Evolutionary conservation across 345 rosid genomes (phyloP).

Genomic region (Nephelium lappaceum): DNA sequence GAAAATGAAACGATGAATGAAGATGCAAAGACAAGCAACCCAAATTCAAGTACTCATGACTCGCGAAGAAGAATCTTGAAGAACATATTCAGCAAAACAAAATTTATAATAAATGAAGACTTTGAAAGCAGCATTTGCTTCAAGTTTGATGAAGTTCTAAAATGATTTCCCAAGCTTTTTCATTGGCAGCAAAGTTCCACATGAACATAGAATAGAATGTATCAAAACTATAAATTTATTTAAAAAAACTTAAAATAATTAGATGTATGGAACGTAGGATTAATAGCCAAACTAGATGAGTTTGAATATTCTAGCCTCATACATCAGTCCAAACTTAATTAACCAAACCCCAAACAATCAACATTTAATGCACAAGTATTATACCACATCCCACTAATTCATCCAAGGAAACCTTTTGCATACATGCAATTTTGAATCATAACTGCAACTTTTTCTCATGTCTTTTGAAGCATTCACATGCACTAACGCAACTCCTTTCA

Average conservation of each 20-base stretch:
- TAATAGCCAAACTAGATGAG: neutral
- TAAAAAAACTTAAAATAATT: too few relatives aligned
- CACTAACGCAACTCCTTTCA: neutral
- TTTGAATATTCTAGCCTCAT: neutral
- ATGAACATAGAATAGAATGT: neutral
- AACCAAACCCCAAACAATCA: neutral
- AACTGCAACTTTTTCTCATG: neutral
- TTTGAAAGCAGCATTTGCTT: neutral
- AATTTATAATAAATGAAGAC: neutral
- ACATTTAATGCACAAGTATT: neutral
- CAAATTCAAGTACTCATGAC: neutral
- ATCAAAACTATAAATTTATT: neutral
- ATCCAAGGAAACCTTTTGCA: neutral
- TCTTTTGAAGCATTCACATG: neutral
- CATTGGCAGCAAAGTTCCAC: neutral
- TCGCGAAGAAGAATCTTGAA: neutral
- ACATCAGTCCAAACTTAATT: neutral
- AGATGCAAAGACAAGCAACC: neutral
- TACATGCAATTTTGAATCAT: neutral
- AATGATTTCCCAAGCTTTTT: neutral
- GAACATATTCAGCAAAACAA: neutral
- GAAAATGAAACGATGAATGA: neutral
- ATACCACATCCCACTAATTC: neutral
- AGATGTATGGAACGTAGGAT: neutral
- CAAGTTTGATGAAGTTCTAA: neutral